Evolutionary conservation across 169 alveolate species (phyloP).

Genomic region (Cryptosporidium andersoni): DNA sequence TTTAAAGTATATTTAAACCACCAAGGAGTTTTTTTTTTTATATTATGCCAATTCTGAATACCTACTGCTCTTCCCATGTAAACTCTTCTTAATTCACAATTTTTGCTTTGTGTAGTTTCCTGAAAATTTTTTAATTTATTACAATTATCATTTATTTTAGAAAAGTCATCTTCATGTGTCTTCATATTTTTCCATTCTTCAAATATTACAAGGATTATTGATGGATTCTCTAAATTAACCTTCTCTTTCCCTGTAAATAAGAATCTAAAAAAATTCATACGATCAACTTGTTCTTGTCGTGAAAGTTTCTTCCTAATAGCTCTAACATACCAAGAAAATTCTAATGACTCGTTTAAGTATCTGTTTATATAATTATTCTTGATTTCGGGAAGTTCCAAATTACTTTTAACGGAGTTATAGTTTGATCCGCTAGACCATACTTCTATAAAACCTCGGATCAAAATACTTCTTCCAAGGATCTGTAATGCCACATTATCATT

Average conservation of each 20-base stretch:
- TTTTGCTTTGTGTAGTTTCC: conserved; percentile 13
- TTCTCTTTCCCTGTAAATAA: conserved; percentile 49
- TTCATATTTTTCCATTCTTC: conserved; percentile 68
- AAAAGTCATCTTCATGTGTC: too few species aligned
- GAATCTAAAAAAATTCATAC: conserved; percentile 69
- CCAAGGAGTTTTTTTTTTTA: conserved; percentile 73
- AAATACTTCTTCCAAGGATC: conserved; percentile 73
- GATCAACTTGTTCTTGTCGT: conserved; percentile 31
- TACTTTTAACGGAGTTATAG: conserved; percentile 65
- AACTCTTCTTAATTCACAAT: conserved; percentile 21
- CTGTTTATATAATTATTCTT: conserved; percentile 52
- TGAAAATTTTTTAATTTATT: conserved; percentile 18
- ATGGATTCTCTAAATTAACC: conserved; percentile 21
- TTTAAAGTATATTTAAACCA: conserved; percentile 89
- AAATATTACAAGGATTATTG: conserved; percentile 18
- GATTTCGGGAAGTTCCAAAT: conserved; percentile 46
- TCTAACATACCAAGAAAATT: conserved; percentile 73
- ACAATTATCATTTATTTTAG: conserved; percentile 22
- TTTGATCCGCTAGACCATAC: conserved; percentile 75
- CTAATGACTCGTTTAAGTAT: conserved; percentile 71
- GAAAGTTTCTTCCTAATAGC: conserved; percentile 71
- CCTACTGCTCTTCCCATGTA: conserved; percentile 57
- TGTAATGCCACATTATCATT: conserved; percentile 71
- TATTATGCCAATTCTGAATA: not conserved
- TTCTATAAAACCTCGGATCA: conserved; percentile 73